Evolutionary conservation across 495 filamentous ascomycete species (phyloP).

Genomic region (Penicillium herquei): DNA sequence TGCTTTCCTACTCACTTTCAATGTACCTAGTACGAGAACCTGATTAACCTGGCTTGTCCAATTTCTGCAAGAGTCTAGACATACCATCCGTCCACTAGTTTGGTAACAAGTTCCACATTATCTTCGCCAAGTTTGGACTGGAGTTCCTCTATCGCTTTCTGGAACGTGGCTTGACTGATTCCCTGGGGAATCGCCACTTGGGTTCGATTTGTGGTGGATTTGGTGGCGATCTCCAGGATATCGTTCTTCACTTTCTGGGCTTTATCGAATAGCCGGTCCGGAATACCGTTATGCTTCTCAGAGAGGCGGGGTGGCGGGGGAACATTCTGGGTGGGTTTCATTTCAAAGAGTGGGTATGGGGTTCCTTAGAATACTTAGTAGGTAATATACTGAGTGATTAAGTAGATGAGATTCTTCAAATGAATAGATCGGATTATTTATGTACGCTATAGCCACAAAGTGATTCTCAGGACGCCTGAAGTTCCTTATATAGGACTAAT

Average conservation of each 20-base stretch:
- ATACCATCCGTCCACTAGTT: slow-evolving; percentile 15
- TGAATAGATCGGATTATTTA: too few species aligned
- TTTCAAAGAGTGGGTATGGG: neutral
- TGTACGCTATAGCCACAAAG: too few species aligned
- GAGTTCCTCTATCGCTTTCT: slow-evolving; percentile 7
- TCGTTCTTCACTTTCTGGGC: slow-evolving; percentile 7
- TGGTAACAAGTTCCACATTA: slow-evolving; percentile 13
- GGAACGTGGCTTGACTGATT: slow-evolving; percentile 1
- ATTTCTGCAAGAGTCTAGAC: neutral
- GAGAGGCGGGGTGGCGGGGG: slow-evolving; percentile 1
- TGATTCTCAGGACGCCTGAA: too few species aligned
- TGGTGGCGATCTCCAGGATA: slow-evolving; percentile 12
- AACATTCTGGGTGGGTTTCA: neutral
- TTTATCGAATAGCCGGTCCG: slow-evolving; percentile 8
- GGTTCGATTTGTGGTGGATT: slow-evolving; percentile 4
- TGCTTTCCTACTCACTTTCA: slow-evolving; percentile 7
- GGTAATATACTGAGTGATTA: too few species aligned
- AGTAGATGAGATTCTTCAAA: too few species aligned
- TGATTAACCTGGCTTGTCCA: too few species aligned
- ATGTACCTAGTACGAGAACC: slow-evolving; percentile 7
- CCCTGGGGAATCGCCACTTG: slow-evolving; percentile 12
- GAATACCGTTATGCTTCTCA: slow-evolving; percentile 10
- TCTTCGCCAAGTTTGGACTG: slow-evolving; percentile 3
- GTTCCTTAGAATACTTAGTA: too few species aligned
- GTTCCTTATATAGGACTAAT: too few species aligned